These are phyloP conservation scores for Drechmeria coniospora DNA, from an alignment of 2,329 filamentous ascomycete species.

Conservation along the genomic window DNA sequence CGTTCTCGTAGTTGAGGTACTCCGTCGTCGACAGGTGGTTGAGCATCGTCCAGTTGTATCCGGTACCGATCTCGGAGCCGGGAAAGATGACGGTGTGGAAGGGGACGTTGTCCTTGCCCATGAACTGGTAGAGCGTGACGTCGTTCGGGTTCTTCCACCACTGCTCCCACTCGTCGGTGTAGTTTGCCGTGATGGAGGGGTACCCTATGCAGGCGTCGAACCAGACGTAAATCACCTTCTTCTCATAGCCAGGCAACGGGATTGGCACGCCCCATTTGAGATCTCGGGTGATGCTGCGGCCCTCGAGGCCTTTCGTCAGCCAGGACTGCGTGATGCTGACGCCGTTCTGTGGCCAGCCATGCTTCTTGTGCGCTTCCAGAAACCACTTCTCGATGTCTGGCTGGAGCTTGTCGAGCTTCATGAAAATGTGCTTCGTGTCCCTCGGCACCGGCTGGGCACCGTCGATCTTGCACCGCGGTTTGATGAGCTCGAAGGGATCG, in stretches of 20 bases:
- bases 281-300: constrained; percentile 81
- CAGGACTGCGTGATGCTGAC: constrained; percentile 64
- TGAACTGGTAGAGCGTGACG: constrained; percentile 83
- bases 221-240: constrained; percentile 80
- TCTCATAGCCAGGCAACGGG: constrained; percentile 32
- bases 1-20: constrained; percentile 70
- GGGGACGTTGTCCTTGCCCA: constrained; percentile 61
- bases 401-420: constrained; percentile 75
- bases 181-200: constrained; percentile 84
- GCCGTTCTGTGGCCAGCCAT: constrained; percentile 62
- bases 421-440: constrained; percentile 79
- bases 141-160: constrained; percentile 90
- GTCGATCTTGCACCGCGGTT: constrained; percentile 84
- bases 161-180: constrained; percentile 76
- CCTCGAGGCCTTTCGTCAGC: constrained; percentile 71
- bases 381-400: constrained; percentile 66
- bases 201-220: constrained; percentile 91
- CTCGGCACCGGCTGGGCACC: constrained; percentile 63
- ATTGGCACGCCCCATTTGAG: constrained; percentile 70
- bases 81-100: constrained; percentile 82
- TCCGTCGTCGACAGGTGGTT: constrained; percentile 82
- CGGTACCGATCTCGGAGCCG: constrained; percentile 68
- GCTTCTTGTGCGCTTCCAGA: constrained; percentile 54
- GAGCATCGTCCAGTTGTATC: constrained; percentile 77
- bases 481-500: constrained; percentile 61